A percentile compares a stretch with the other conserved stretches of the same genome.
These are phyloP conservation scores for Coemansia sp. DNA, from an alignment of 192 early-diverging fungal genomes.

Conservation along the genomic window DNA sequence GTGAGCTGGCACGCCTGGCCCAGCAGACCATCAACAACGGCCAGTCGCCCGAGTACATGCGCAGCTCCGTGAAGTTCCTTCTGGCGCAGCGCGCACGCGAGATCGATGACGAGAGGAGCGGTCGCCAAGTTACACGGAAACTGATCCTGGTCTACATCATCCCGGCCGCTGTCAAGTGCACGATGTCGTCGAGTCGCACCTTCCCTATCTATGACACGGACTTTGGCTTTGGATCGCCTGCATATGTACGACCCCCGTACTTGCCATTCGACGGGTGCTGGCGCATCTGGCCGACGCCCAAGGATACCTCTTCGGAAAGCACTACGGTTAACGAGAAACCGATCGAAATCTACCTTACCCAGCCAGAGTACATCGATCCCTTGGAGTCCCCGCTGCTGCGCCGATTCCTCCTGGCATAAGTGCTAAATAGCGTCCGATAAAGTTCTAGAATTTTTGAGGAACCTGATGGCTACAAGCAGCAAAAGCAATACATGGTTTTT, in stretches of 20 bases:
- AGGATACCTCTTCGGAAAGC: slow-evolving; percentile 5
- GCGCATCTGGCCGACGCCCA: slow-evolving; percentile 50
- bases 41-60: slow-evolving; percentile 15
- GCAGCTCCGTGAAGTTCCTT: slow-evolving; percentile 40
- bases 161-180: slow-evolving; percentile 34
- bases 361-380: slow-evolving; percentile 41
- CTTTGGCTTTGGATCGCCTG: slow-evolving; percentile 47
- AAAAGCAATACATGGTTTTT: no score
- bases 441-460: not conserved
- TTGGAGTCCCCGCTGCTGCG: slow-evolving; percentile 29
- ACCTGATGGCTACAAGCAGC: no score
- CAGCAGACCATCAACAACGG: slow-evolving; percentile 18
- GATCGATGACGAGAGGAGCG: slow-evolving; percentile 14
- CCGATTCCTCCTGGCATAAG: slow-evolving; percentile 8
- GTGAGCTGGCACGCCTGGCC: slow-evolving; percentile 27
- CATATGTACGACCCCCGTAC: slow-evolving; percentile 47
- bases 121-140: slow-evolving; percentile 9
- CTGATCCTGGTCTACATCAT: slow-evolving; percentile 39
- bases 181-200: slow-evolving; percentile 38
- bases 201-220: slow-evolving; percentile 50
- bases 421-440: not conserved
- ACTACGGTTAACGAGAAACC: no score
- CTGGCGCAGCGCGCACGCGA: slow-evolving; percentile 21
- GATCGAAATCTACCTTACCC: slow-evolving; percentile 43
- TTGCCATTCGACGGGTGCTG: slow-evolving; percentile 51